Evolutionary conservation across 2,329 filamentous ascomycete species (phyloP).

Genomic region (Pestalotiopsis sp.): DNA sequence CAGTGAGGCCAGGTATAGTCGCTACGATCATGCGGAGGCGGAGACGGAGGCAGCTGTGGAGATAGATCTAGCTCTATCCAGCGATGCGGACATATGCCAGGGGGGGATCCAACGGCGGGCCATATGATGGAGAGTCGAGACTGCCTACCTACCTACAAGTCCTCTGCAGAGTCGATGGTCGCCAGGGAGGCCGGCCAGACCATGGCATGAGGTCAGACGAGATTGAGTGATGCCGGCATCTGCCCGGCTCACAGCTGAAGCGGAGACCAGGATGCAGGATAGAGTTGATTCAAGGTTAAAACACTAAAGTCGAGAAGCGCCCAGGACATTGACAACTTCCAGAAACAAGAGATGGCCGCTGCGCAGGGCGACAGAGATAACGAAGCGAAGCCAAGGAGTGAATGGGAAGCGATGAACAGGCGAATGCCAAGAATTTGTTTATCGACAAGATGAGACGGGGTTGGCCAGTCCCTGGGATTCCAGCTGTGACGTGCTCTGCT

Average conservation of each 20-base stretch:
- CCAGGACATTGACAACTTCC: conserved; percentile 4
- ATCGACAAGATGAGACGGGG: not conserved
- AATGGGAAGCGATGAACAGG: not conserved
- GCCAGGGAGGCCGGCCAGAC: not conserved
- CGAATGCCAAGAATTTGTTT: not conserved
- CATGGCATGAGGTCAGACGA: not conserved
- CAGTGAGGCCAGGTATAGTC: not conserved
- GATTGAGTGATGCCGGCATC: conserved; percentile 7
- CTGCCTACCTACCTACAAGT: not conserved
- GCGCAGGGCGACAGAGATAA: not conserved
- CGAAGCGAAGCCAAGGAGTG: not conserved
- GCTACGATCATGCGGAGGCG: not conserved
- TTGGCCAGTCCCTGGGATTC: not conserved
- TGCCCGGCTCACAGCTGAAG: not conserved
- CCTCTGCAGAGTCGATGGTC: not conserved
- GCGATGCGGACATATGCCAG: not conserved
- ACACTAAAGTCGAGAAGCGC: conserved; percentile 1
- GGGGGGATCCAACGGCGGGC: not conserved
- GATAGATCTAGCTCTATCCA: not conserved
- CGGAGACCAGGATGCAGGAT: not conserved
- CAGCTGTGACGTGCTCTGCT: conserved; percentile 4
- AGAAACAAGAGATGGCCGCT: conserved; percentile 7
- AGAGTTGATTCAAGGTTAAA: conserved; percentile 9
- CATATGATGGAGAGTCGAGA: not conserved
- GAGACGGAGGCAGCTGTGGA: not conserved